A percentile compares a stretch with the other conserved stretches of the same genome.
These are phyloP conservation scores for Mentha longifolia DNA, from an alignment of 257 asterid species.

Conservation along the genomic window DNA sequence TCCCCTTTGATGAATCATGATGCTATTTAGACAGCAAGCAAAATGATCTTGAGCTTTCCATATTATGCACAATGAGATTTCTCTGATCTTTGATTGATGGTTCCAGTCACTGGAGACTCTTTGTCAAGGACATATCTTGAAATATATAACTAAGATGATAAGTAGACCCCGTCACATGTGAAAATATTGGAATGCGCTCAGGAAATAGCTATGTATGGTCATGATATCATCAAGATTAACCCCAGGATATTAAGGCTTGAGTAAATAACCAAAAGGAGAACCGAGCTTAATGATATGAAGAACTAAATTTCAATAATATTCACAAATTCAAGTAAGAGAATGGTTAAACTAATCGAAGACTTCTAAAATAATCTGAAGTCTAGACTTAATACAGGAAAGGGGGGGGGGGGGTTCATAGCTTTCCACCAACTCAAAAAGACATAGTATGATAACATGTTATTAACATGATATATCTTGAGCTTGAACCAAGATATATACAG, in stretches of 20 bases:
- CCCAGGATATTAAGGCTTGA: background rate
- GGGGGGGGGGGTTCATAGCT: too few species aligned
- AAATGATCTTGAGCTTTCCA: background rate
- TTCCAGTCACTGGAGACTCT: background rate
- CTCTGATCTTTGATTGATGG: background rate
- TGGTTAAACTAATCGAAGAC: background rate
- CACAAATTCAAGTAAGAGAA: background rate
- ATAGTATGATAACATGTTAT: background rate
- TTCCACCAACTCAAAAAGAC: background rate
- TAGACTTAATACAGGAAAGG: background rate
- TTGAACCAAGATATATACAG: background rate
- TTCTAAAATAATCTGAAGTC: background rate
- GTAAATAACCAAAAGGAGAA: background rate
- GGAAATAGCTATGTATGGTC: background rate
- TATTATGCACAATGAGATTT: background rate
- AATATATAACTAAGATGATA: background rate
- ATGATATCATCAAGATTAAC: conserved; percentile 17
- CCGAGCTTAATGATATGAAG: conserved; percentile 1
- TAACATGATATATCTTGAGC: conserved; percentile 3
- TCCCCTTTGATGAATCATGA: background rate
- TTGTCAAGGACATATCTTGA: background rate
- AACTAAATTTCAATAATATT: conserved; percentile 6
- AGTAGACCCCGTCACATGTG: background rate
- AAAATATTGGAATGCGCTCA: conserved; percentile 4
- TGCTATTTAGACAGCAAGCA: background rate